Percentiles rank a stretch among this genome's conserved stretches.
These are phyloP conservation scores for Diplodia sapinea DNA, from an alignment of 2,329 filamentous ascomycete genomes.

Conservation along the genomic window DNA sequence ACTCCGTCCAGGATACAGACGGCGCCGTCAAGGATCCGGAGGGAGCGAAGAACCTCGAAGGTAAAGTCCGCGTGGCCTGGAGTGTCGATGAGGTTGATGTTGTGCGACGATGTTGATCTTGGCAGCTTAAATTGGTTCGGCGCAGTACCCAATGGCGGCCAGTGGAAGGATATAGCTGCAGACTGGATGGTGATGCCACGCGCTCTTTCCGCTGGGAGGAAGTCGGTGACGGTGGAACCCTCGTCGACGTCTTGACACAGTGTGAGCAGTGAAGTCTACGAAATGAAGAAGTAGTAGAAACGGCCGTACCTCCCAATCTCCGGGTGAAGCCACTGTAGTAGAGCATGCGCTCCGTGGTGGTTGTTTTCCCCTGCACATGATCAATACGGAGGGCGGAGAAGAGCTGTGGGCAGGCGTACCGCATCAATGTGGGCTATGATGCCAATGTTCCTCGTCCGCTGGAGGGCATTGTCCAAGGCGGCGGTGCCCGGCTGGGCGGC, in stretches of 20 bases:
- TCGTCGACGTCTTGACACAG: constrained; percentile 77
- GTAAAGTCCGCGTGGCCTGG: constrained; percentile 97
- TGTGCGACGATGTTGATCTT: constrained; percentile 42
- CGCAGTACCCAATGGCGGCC: constrained; percentile 67
- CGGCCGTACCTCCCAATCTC: constrained; percentile 70
- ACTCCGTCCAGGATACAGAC: constrained; percentile 94
- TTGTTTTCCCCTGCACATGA: constrained; percentile 78
- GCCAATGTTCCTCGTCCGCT: constrained; percentile 87
- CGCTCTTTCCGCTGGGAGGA: constrained; percentile 87
- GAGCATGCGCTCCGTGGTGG: constrained; percentile 98
- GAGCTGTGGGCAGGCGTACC: constrained; percentile 48
- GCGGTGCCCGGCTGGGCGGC: constrained; percentile 33
- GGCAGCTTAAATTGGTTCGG: constrained; percentile 37
- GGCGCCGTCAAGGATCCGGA: constrained; percentile 85
- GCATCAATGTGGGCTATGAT: constrained; percentile 99
- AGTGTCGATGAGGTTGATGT: constrained; percentile 92
- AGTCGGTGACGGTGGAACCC: constrained; percentile 96
- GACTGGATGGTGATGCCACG: constrained; percentile 98
- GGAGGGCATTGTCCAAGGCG: constrained; percentile 45
- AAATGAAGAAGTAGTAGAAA: background rate
- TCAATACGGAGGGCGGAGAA: background rate
- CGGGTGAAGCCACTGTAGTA: constrained; percentile 92
- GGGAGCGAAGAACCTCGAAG: constrained; percentile 90
- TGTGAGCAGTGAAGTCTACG: background rate
- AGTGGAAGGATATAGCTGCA: constrained; percentile 91